phyloP scores from a whole-genome alignment of 768 basidiomycete species.

The Lentinus brumalis region DNA sequence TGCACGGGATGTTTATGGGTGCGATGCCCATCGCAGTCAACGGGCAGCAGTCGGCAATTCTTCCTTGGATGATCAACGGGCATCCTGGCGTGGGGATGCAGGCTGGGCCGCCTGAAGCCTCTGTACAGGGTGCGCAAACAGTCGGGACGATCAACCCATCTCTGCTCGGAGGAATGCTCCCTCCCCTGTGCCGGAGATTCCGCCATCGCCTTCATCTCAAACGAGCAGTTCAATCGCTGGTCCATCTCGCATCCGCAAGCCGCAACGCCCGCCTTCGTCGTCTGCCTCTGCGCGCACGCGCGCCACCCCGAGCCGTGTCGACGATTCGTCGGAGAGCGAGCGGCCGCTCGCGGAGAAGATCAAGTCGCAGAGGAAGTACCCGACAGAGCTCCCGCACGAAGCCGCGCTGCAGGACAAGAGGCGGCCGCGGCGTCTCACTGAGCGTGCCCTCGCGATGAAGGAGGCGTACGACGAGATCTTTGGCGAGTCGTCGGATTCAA shows the following conservation, averaged over 20 bases:
- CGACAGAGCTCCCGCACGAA: background rate
- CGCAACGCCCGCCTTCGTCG: background rate
- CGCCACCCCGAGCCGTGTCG: background rate
- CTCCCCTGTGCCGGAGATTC: background rate
- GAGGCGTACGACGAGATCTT: background rate
- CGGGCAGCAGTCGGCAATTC: too few species aligned
- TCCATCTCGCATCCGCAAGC: background rate
- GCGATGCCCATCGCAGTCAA: too few species aligned
- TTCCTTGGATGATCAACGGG: too few species aligned
- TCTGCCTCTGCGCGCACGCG: background rate
- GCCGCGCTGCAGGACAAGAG: constrained; percentile 1
- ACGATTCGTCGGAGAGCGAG: background rate
- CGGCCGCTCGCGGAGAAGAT: background rate
- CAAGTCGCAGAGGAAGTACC: background rate
- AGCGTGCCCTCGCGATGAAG: constrained; percentile 3
- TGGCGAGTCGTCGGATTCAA: background rate
- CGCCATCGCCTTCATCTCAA: background rate
- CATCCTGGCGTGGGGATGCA: too few species aligned
- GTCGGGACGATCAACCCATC: constrained; percentile 19
- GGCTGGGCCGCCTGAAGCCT: too few species aligned
- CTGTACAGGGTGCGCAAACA: background rate
- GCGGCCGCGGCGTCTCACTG: constrained; percentile 11
- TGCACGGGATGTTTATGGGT: too few species aligned
- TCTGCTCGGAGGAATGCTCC: constrained; percentile 6
- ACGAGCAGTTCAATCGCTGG: background rate